Evolutionary conservation across 116 monocot species (phyloP), one percentile per base, ranked within the genome.

Genomic region (Dioscorea cayenensis): DNA sequence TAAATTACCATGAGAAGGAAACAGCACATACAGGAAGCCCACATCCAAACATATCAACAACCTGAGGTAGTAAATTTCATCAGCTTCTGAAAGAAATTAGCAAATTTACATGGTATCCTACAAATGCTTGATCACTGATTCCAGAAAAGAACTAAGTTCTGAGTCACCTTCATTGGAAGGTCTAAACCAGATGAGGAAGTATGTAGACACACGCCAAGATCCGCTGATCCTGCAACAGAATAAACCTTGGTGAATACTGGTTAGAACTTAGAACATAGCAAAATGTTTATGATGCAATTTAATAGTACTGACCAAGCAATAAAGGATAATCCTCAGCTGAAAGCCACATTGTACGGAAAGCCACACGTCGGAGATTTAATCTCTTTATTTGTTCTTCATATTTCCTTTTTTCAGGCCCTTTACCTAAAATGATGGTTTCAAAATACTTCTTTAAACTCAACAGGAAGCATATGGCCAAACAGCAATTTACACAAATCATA

Each of bases 11-110:
- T 75, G 92, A 92, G 71, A 77, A 96, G 29, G 96, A 87, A 82
- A 76, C 85, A 70, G 96, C 96, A 77, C 96, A 92, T 71, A 92
- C 96, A 59, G 96, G 92, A 60, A 96, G 79, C 28, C 92, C 96
- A 75, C 92, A 90, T 49, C 96, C 96, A 83, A 96, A 96, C 96
- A 96, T 96, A 76, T 96, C 96, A 36, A 96, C 96, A 66, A 96
- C 92, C 96, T 96, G 78, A 58, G 28, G 71, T 18, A 76, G 25
- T 71, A 6, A 75, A n/a, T 59, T 32, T 69, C 58, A 71, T 58
- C 60, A 81, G 14, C 50, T 28, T 17, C 32, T 51, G 51, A 51
- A 48, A 21, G 20, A 13, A 27, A 1, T 36, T 48, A 28, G 52
- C 29, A 43, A 50, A 51, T 19, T 55, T 3, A 55, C 19, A 55